Evolutionary conservation across 2,329 filamentous ascomycete species (phyloP).

Genomic region (Apiospora marii): DNA sequence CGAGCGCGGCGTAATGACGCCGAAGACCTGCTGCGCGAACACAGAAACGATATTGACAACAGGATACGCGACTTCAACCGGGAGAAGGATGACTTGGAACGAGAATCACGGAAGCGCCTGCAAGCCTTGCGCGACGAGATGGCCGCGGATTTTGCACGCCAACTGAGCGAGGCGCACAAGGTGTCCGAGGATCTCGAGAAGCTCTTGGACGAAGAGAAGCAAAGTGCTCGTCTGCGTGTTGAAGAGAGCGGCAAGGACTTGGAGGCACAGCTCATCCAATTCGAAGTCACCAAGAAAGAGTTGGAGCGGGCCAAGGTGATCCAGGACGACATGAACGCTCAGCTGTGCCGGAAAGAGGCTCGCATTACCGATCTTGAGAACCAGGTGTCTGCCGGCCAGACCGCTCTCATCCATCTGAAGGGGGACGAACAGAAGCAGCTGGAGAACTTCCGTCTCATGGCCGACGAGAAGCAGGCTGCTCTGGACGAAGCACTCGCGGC

Average conservation of each 20-base stretch:
- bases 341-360: constrained; percentile 27
- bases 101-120: constrained; percentile 40
- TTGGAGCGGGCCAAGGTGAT: constrained; percentile 42
- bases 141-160: constrained; percentile 28
- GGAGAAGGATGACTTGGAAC: constrained; percentile 63
- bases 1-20: constrained; percentile 41
- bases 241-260: constrained; percentile 63
- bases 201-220: constrained; percentile 28
- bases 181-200: constrained; percentile 28
- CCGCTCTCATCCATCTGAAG: constrained; percentile 28
- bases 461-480: constrained; percentile 27
- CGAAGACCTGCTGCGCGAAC: constrained; percentile 40
- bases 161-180: constrained; percentile 28
- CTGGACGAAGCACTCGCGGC: constrained; percentile 28
- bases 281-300: constrained; percentile 68
- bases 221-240: constrained; percentile 22
- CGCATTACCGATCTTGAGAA: constrained; percentile 31
- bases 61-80: constrained; percentile 52
- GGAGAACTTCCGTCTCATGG: constrained; percentile 29
- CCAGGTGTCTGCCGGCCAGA: constrained; percentile 41
- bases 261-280: constrained; percentile 67
- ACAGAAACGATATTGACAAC: constrained; percentile 63
- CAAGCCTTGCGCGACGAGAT: constrained; percentile 26
- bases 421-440: constrained; percentile 30
- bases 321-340: constrained; percentile 28